Base-by-base conservation (phyloP, 371 early-diverging fungal species). In the Circinella minor region DNA sequence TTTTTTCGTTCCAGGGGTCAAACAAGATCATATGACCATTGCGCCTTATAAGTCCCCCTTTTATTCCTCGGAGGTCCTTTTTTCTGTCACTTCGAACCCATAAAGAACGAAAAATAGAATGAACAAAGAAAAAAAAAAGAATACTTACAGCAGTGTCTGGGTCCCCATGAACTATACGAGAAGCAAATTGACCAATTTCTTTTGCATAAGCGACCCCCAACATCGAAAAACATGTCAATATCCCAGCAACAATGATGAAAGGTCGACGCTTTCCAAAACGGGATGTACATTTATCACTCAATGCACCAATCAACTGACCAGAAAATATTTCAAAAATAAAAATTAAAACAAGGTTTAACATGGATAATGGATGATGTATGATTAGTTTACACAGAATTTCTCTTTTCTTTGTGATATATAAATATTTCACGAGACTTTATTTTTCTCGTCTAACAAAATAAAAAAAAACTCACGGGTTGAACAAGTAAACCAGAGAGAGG, bases 401-500 rank as follows among this genome's bases (percentile, higher is more conserved):
- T 7, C n/a, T 51, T n/a, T 51, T n/a, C n/a, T 51, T 51, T 15
- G 8, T 51, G 8, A 8, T 7, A 13, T 51, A 8, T 51, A 5
- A 13, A 5, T 51, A 5, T 46, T 27, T 63, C 48, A 46, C 55
- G 51, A 10, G 54, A 38, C 55, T 15, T 34, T 51, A 3, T 55
- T 71, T 66, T 9, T 37, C 5, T 43, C 15, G 51, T 51, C 15
- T 3, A 43, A 43, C 6, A 43, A 43, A 9, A 43, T 43, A 43
- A 43, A 3, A 43, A 43, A 43, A 43, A 15, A 61, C 66, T 78
- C 72, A 78, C 78, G 13, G 78, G 80, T 63, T 79, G 81, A 18
- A 79, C 79, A 17, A 81, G 61, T 13, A 78, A 55, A 55, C 85
- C 93, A 10, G 93, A 92, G 1, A 95, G 79, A 0, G 95, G 95